Evolutionary conservation across 768 basidiomycete genomes (phyloP), one percentile per base, ranked within the genome.

Genomic region (Imleria badia): DNA sequence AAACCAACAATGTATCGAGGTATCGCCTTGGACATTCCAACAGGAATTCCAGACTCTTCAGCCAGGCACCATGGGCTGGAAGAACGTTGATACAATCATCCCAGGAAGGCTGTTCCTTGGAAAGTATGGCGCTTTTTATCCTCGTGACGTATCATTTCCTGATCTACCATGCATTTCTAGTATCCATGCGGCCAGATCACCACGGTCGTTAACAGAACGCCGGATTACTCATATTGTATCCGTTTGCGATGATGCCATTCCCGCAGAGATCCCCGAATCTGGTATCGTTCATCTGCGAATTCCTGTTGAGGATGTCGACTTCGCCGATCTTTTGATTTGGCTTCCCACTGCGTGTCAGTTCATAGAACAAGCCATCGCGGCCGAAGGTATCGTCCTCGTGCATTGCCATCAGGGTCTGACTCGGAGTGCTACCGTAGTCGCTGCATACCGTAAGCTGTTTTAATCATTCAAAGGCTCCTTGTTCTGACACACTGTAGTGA

Each of bases 171-270:
- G 29, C 56, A 40, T 58, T 52, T 51, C 65, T 65, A 90, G 89
- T 65, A 77, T 89, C 62, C 75, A 79, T 61, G 85, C 88, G 47
- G 88, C 89, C 30, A 79, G 79, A 60, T 87, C 88, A 34, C 80
- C 87, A 23, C 81, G 87, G 66, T 81, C 84, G 51, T 76, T 90
- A 70, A 78, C 82, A 46, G 87, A 90, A 69, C 83, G 84, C 60
- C 81, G 82, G 55, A 86, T 92, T 56, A 89, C 87, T 6, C 90
- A 92, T 71, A 83, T 91, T 47, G 68, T 92, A 17, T 91, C 89
- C 43, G 88, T 90, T 50, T 91, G 90, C 64, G 69, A 73, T 34
- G 90, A 92, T 51, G 76, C 77, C 6, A 87, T 89, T 46, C 86
- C 87, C 41, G 82, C 85, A 44, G 87, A 89, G 59, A 68, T 81